These are phyloP conservation scores for Lactarius akahatsu DNA, from an alignment of 768 basidiomycete species.

Conservation along the genomic window DNA sequence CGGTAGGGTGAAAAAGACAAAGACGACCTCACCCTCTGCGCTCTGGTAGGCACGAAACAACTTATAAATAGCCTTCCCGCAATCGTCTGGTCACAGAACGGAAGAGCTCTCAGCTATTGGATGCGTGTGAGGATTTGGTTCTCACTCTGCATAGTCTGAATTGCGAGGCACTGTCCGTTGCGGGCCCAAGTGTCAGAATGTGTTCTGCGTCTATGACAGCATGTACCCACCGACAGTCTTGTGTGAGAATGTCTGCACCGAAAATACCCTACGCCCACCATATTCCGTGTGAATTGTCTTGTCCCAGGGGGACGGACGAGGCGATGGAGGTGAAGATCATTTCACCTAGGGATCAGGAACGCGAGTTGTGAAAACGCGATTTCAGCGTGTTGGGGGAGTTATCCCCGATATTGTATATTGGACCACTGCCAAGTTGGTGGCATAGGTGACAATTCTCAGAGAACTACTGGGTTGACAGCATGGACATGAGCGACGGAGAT, in stretches of 20 bases:
- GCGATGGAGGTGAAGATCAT: neutral
- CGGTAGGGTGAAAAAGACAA: neutral
- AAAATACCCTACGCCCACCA: neutral
- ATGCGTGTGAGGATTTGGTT: neutral
- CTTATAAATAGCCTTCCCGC: neutral
- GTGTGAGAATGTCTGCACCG: neutral
- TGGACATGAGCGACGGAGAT: neutral
- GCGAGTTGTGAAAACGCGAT: neutral
- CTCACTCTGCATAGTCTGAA: neutral
- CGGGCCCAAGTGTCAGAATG: neutral
- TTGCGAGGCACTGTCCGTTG: no score
- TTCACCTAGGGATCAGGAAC: neutral
- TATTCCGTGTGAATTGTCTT: neutral
- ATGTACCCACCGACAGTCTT: neutral
- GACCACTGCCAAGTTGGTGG: neutral
- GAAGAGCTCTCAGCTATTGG: neutral
- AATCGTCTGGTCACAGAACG: neutral
- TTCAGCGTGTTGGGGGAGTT: neutral
- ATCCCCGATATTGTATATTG: neutral
- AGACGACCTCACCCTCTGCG: neutral
- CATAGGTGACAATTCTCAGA: neutral
- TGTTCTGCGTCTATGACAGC: neutral
- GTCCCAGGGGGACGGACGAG: neutral
- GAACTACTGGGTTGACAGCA: neutral
- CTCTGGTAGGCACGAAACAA: neutral